Evolutionary conservation across 805 yeast species (phyloP).

Genomic region (Lipomyces spencermartinsiae): DNA sequence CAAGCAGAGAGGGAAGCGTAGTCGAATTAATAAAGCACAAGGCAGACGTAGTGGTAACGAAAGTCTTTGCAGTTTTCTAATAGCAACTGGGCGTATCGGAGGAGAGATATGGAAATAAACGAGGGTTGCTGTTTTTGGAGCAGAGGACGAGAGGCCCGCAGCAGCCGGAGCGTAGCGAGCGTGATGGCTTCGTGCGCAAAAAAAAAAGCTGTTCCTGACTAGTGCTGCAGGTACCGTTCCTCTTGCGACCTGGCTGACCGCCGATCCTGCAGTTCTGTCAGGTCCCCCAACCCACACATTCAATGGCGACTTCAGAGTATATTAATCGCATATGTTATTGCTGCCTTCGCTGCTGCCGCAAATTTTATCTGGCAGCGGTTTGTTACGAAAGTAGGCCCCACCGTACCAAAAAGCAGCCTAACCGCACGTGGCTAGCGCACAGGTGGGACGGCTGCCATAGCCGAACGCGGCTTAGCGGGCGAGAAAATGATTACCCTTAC

Average conservation of each 20-base stretch:
- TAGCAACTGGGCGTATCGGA: neutral
- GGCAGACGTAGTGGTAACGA: neutral
- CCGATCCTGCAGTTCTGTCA: neutral
- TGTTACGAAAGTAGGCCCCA: too few species aligned
- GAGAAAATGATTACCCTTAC: too few species aligned
- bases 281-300: neutral
- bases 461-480: too few species aligned
- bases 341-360: too few species aligned
- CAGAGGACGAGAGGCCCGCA: too few species aligned
- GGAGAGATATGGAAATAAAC: neutral
- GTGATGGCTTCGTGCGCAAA: neutral
- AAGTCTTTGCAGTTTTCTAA: too few species aligned
- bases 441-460: too few species aligned
- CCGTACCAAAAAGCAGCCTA: neutral
- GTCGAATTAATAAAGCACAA: neutral
- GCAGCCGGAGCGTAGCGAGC: neutral
- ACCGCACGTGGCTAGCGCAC: neutral
- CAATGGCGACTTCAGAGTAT: neutral
- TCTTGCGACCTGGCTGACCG: neutral
- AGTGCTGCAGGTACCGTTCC: constrained; percentile 21
- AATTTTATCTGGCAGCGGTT: too few species aligned
- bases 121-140: too few species aligned
- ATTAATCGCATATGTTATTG: too few species aligned
- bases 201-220: constrained; percentile 22
- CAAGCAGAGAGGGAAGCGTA: neutral